A percentile compares a stretch with the other conserved stretches of the same genome.
These are phyloP conservation scores for Isoetes engelmannii DNA, from an alignment of 83 land plant species.

Conservation along the genomic window DNA sequence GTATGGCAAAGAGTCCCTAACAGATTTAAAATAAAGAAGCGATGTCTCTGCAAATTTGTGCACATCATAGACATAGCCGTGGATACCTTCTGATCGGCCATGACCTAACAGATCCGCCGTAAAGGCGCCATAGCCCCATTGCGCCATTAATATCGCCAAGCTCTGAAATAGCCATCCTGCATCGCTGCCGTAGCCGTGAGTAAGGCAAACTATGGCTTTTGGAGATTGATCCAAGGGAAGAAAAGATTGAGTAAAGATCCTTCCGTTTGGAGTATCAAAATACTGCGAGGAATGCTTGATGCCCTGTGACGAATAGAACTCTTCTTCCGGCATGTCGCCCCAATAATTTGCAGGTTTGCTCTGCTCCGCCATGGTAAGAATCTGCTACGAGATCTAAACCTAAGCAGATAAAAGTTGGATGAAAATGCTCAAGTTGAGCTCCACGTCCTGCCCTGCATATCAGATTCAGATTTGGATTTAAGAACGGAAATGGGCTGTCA, in stretches of 20 bases:
- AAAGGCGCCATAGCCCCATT: conserved; percentile 81
- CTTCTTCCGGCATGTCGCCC: conserved; percentile 42
- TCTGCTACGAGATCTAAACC: no score
- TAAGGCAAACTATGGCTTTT: conserved; percentile 54
- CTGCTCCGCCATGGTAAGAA: no score
- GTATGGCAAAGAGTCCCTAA: conserved; percentile 34
- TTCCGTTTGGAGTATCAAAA: background rate
- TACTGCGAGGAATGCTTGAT: background rate
- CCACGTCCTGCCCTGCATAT: no score
- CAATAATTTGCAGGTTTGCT: conserved; percentile 56
- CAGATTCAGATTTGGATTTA: no score
- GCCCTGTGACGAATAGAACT: conserved; percentile 8
- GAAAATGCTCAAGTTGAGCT: no score
- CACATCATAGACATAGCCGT: conserved; percentile 65
- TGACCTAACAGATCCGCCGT: conserved; percentile 85
- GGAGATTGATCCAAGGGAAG: conserved; percentile 10
- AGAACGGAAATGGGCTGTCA: no score
- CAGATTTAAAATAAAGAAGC: conserved; percentile 41
- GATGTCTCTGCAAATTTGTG: conserved; percentile 57
- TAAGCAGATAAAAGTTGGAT: no score
- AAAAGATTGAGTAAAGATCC: conserved; percentile 8
- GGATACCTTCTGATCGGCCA: conserved; percentile 80
- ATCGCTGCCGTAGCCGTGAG: conserved; percentile 93
- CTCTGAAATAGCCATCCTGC: conserved; percentile 84
- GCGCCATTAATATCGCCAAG: conserved; percentile 50